Conservation (phyloP, 176 grass and related monocot genomes). For the Triticum dicoccoides region DNA sequence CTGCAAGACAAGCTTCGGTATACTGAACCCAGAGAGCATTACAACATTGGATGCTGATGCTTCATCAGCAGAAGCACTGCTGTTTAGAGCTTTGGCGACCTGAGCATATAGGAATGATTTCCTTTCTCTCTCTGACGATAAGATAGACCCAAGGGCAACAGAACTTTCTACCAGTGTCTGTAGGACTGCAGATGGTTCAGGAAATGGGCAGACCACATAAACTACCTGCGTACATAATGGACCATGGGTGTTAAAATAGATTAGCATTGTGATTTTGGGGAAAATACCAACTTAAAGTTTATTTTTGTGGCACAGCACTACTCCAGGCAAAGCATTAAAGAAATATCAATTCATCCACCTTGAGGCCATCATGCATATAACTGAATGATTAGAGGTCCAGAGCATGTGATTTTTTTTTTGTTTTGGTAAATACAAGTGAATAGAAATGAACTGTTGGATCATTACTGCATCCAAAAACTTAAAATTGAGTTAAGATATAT, state of each 20-base stretch:
- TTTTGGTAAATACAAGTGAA: background rate
- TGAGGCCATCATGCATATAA: background rate
- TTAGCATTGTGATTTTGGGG: background rate
- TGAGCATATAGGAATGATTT: constrained; percentile 69
- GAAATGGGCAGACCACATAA: constrained; percentile 96
- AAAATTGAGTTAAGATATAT: background rate
- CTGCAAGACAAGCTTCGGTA: constrained; percentile 88
- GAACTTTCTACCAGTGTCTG: constrained; percentile 87
- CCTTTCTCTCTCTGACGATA: constrained; percentile 65
- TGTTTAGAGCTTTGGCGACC: constrained; percentile 63
- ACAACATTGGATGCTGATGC: constrained; percentile 78
- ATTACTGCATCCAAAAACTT: background rate
- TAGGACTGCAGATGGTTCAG: constrained; percentile 74
- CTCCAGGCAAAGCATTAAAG: constrained; percentile 21
- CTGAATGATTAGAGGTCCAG: background rate
- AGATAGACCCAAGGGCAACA: constrained; percentile 82
- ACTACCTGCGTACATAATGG: constrained; percentile 60
- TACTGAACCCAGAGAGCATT: constrained; percentile 95
- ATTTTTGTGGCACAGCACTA: background rate
- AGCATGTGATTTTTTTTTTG: background rate
- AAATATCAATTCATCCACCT: background rate
- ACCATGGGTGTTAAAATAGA: constrained; percentile 16
- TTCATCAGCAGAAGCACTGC: constrained; percentile 60
- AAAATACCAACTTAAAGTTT: background rate
- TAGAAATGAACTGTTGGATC: background rate